Conservation (phyloP, 257 asterid species). For the Buddleja alternifolia region DNA sequence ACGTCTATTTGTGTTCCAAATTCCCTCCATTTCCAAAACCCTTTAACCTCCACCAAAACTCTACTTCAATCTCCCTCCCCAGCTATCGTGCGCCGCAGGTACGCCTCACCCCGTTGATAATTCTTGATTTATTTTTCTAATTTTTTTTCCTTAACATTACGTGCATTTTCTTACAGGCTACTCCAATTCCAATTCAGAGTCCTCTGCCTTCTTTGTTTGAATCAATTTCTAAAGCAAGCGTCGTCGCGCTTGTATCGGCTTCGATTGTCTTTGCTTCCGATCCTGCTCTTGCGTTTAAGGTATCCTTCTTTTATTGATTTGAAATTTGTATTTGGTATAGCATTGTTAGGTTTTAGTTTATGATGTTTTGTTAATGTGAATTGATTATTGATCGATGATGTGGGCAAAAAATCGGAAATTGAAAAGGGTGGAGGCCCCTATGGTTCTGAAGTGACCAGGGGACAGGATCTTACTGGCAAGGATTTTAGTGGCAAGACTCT, state of each 20-base stretch:
- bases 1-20: constrained; percentile 53
- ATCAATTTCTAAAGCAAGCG: constrained; percentile 60
- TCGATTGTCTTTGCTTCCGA: constrained; percentile 68
- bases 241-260: constrained; percentile 71
- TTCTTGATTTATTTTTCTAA: background rate
- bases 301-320: constrained; percentile 14
- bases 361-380: constrained; percentile 9
- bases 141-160: background rate
- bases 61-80: constrained; percentile 30
- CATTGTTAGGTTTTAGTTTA: background rate
- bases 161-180: constrained; percentile 36
- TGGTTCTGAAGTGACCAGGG: constrained; percentile 94
- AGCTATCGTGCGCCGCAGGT: constrained; percentile 37
- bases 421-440: constrained; percentile 96
- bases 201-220: constrained; percentile 39
- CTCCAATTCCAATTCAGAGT: constrained; percentile 28
- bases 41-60: constrained; percentile 28
- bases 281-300: constrained; percentile 97
- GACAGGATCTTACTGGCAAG: constrained; percentile 87
- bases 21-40: constrained; percentile 45
- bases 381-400: constrained; percentile 22
- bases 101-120: background rate
- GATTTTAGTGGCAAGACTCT: constrained; percentile 88
- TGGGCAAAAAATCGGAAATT: constrained; percentile 1
- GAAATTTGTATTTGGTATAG: background rate